phyloP scores from a whole-genome alignment of 371 early-diverging fungal genomes.

The Actinomortierella ambigua region DNA sequence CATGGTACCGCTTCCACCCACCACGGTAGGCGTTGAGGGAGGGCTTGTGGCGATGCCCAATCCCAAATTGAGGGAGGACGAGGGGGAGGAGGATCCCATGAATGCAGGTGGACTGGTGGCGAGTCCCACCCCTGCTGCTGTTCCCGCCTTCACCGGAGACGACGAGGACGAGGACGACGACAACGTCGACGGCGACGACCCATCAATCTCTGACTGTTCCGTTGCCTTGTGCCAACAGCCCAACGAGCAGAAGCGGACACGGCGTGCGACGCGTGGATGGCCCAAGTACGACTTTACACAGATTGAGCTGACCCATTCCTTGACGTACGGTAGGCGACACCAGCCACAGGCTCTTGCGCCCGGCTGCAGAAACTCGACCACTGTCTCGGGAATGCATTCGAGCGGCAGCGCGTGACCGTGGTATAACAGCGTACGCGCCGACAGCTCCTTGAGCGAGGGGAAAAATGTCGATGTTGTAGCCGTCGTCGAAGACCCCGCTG shows the following conservation, averaged over 20 bases:
- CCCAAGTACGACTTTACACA: slow-evolving; percentile 64
- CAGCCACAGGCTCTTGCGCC: slow-evolving; percentile 53
- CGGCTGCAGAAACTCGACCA: slow-evolving; percentile 51
- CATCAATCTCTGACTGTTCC: slow-evolving; percentile 36
- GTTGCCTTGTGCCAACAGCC: slow-evolving; percentile 52
- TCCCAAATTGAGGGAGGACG: too few relatives aligned
- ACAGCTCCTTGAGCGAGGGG: slow-evolving; percentile 24
- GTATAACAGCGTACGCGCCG: slow-evolving; percentile 24
- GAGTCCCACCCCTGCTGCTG: slow-evolving; percentile 3
- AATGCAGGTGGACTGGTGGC: slow-evolving; percentile 16
- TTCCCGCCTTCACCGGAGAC: slow-evolving; percentile 17
- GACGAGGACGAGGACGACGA: not conserved
- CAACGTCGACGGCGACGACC: slow-evolving; percentile 1
- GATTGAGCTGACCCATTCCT: slow-evolving; percentile 68
- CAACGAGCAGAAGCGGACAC: slow-evolving; percentile 61
- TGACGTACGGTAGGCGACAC: slow-evolving; percentile 59
- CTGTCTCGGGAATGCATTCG: slow-evolving; percentile 46
- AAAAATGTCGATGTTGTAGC: slow-evolving; percentile 29
- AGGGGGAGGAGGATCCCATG: not conserved
- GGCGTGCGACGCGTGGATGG: slow-evolving; percentile 63
- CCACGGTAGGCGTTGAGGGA: too few relatives aligned
- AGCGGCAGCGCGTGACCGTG: slow-evolving; percentile 20
- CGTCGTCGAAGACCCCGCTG: slow-evolving; percentile 41
- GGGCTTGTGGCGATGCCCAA: too few relatives aligned
- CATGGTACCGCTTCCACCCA: too few relatives aligned